phyloP scores from a whole-genome alignment of 2,329 filamentous ascomycete genomes.

The Cercospora sp. region DNA sequence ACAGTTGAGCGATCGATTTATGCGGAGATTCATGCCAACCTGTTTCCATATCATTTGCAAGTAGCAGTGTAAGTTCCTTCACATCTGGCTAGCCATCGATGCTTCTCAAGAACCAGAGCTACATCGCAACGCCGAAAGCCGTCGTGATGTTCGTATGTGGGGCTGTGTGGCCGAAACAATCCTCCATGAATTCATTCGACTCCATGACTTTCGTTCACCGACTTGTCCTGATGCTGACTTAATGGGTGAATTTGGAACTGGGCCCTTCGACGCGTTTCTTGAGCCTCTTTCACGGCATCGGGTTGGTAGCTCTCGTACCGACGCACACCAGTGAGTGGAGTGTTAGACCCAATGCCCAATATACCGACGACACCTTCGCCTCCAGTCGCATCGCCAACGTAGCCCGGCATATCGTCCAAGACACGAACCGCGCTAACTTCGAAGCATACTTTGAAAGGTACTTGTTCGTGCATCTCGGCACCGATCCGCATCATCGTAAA shows the following conservation, averaged over 20 bases:
- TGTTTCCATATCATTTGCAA: too few species aligned
- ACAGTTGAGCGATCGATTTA: too few species aligned
- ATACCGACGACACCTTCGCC: not conserved
- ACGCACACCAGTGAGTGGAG: not conserved
- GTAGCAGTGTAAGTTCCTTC: too few species aligned
- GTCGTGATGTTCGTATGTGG: too few species aligned
- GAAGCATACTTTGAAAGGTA: not conserved
- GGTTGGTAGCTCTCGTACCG: not conserved
- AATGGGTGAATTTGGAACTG: not conserved
- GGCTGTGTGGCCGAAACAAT: too few species aligned
- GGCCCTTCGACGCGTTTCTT: not conserved
- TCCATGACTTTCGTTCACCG: not conserved
- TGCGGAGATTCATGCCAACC: too few species aligned
- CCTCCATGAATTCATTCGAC: not conserved
- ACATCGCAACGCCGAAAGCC: too few species aligned
- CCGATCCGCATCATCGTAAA: not conserved
- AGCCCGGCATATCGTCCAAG: not conserved
- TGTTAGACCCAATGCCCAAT: not conserved
- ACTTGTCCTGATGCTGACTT: not conserved
- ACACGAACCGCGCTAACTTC: not conserved
- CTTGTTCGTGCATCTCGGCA: not conserved
- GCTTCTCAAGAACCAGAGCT: too few species aligned
- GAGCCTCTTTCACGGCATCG: not conserved
- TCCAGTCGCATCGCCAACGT: not conserved
- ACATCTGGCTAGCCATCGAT: too few species aligned